Evolutionary conservation across 805 yeast species (phyloP), one percentile per base, ranked within the genome.

Genomic region (Debaryomyces tyrocola): DNA sequence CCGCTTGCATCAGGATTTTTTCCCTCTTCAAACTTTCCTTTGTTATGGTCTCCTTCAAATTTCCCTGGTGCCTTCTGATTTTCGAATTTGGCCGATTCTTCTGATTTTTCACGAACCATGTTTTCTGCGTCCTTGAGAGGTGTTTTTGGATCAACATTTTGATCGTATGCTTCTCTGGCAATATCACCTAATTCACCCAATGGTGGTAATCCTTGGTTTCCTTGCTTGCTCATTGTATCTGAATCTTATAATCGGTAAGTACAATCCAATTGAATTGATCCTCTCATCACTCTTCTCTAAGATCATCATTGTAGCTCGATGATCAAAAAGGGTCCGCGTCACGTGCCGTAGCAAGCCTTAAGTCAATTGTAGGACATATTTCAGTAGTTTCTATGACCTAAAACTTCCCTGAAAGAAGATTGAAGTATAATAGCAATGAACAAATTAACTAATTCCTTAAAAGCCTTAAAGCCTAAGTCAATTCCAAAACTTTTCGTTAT

Each of bases 401-500:
- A 24, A 24, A 4, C 10, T 24, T 9, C 5, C 7, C 27, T 17
- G 18, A 24, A 24, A 12, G 8, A 20, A 21, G 9, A 21, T 12
- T 12, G 33, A 24, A 24, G 21, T 14, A 24, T 10, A 38, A n/a
- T 27, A 5, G 10, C 28, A 27, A 28, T 37, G 21, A 18, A 7
- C 27, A 4, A 20, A n/a, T 10, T 21, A 29, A 12, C n/a, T 9
- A 21, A 27, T 28, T 15, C 10, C 37, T 6, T 33, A 35, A 18
- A 17, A 5, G 10, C 37, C n/a, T 15, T 34, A 20, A 31, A 35
- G 10, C 27, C 27, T 2, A 24, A 24, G 27, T 31, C 38, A 2
- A 20, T 14, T 3, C 51, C 53, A 9, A 28, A 33, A 20, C 33
- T 44, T 11, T 40, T 82, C 9, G 69, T 82, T 1, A 61, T 77